These are phyloP conservation scores for Aureococcus anophagefferens DNA, from an alignment of 108 stramenopile genomes.

Conservation along the genomic window DNA sequence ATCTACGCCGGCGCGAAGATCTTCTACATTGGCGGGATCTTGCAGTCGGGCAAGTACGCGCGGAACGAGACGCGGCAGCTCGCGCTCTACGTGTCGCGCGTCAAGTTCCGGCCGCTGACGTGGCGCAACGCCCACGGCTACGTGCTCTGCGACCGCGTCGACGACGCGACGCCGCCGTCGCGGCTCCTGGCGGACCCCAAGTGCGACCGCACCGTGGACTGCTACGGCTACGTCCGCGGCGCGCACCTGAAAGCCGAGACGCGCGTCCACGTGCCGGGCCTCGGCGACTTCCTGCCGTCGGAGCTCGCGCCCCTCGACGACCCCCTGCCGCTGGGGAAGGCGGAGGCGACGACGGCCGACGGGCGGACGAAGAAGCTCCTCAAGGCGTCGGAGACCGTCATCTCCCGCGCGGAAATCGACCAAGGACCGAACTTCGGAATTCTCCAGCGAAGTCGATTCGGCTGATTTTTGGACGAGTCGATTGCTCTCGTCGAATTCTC, in stretches of 20 bases:
- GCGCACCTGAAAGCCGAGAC: conserved; percentile 72
- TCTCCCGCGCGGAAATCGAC: no score
- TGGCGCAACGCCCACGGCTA: conserved; percentile 98
- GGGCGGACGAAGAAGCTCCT: conserved; percentile 39
- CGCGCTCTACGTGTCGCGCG: conserved; percentile 66
- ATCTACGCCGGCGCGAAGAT: conserved; percentile 97
- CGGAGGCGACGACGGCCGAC: neutral
- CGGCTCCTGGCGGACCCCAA: conserved; percentile 62
- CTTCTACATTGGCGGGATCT: conserved; percentile 47
- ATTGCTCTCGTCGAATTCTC: no score
- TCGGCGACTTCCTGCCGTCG: conserved; percentile 76
- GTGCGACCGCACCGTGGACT: conserved; percentile 66
- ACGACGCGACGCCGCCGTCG: conserved; percentile 73
- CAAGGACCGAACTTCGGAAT: no score
- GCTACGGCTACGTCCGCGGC: conserved; percentile 93
- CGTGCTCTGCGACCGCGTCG: conserved; percentile 83
- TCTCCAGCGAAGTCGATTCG: no score
- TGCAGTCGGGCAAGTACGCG: conserved; percentile 66
- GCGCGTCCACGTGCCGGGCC: conserved; percentile 88
- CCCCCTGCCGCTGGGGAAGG: conserved; percentile 35
- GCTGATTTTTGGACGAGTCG: no score
- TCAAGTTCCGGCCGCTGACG: conserved; percentile 89
- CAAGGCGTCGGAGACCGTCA: conserved; percentile 76
- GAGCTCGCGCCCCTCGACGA: conserved; percentile 64
- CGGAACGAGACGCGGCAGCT: conserved; percentile 87